Evolutionary conservation across 495 filamentous ascomycete genomes (phyloP).

Genomic region (Aspergillus panamensis): DNA sequence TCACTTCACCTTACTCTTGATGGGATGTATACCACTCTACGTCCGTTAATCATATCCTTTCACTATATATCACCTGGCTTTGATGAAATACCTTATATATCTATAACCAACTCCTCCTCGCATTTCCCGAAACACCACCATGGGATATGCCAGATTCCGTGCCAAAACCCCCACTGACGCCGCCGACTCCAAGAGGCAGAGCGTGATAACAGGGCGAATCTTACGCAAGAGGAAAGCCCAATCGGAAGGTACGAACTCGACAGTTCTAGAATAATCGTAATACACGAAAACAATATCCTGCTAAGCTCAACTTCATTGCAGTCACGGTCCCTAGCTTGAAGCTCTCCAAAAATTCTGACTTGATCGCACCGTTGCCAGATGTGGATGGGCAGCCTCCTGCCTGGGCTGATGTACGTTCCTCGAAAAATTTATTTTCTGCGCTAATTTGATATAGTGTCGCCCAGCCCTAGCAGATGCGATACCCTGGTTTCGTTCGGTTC

Average conservation of each 20-base stretch:
- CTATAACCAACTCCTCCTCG: too few relatives aligned
- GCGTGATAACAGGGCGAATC: background rate
- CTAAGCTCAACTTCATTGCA: background rate
- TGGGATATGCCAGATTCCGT: too few relatives aligned
- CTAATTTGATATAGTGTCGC: conserved; percentile 38
- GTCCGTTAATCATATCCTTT: too few relatives aligned
- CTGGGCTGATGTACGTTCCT: conserved; percentile 51
- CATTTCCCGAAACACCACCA: too few relatives aligned
- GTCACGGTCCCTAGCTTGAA: background rate
- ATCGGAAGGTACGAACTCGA: background rate
- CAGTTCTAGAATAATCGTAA: background rate
- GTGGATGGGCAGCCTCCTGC: conserved; percentile 46
- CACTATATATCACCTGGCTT: too few relatives aligned
- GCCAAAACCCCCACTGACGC: too few relatives aligned
- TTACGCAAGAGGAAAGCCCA: background rate
- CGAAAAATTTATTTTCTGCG: background rate
- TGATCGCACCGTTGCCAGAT: background rate
- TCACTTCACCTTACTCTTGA: too few relatives aligned
- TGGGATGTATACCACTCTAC: too few relatives aligned
- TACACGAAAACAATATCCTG: background rate
- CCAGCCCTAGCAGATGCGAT: conserved; percentile 64
- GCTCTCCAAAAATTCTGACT: background rate
- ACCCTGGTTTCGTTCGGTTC: conserved; percentile 59
- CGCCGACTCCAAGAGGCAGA: too few relatives aligned
- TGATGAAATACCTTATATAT: too few relatives aligned